Percentiles rank a stretch among this genome's conserved stretches.
Evolutionary conservation across 495 filamentous ascomycete species (phyloP).

Genomic region (Cercophora scortea): DNA sequence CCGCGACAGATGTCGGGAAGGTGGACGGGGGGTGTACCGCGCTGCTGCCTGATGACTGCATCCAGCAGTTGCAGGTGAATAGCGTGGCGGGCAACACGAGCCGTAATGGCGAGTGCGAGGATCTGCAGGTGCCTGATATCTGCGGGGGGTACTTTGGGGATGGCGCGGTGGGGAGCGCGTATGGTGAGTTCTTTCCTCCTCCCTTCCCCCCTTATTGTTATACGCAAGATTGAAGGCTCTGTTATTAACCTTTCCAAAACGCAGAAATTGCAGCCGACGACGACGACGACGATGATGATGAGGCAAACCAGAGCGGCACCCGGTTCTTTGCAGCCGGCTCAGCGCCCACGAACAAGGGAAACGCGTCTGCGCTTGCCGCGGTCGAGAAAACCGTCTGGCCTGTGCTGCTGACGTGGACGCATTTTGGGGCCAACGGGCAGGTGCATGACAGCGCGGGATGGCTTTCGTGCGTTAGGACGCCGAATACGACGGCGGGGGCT

Average conservation of each 20-base stretch:
- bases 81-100: slow-evolving; percentile 1
- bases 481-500: not conserved
- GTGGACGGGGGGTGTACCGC: slow-evolving; percentile 2
- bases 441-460: slow-evolving; percentile 9
- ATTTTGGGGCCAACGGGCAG: slow-evolving; percentile 5
- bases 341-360: not conserved
- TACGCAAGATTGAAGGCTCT: too few species aligned
- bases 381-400: slow-evolving; percentile 11
- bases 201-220: not conserved
- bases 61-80: slow-evolving; percentile 9
- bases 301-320: not conserved
- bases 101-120: slow-evolving; percentile 2
- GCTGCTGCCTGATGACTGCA: slow-evolving; percentile 6
- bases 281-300: too few species aligned
- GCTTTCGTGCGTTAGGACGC: slow-evolving; percentile 9
- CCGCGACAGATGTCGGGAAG: not conserved
- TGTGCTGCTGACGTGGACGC: slow-evolving; percentile 17
- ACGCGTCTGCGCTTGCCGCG: slow-evolving; percentile 1
- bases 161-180: not conserved
- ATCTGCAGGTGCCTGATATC: slow-evolving; percentile 4
- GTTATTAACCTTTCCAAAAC: too few species aligned
- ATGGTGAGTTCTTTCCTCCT: slow-evolving; percentile 5
- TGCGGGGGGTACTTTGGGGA: slow-evolving; percentile 4
- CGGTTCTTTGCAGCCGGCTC: slow-evolving; percentile 8
- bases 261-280: too few species aligned